Conservation (phyloP, 208 protist genomes). For the Wallacemonas sp. region DNA sequence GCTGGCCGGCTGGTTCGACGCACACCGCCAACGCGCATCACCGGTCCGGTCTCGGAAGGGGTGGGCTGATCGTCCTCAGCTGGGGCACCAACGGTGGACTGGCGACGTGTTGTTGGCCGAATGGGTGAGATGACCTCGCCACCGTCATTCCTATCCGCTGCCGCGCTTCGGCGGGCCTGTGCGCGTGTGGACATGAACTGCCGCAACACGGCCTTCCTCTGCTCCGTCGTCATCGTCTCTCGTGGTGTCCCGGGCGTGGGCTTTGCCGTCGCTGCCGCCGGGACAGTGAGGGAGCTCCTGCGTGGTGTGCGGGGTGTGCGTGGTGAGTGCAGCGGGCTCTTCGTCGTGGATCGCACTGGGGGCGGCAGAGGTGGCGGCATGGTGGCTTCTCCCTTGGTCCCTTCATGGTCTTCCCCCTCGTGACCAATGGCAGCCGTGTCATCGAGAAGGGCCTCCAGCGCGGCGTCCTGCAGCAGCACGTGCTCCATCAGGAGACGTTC, state of each 20-base stretch:
- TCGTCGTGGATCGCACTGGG: not conserved
- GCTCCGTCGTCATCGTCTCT: not conserved
- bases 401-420: not conserved
- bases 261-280: not conserved
- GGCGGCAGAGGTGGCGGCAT: not conserved
- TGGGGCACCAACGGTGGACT: no score
- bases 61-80: not conserved
- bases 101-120: not conserved
- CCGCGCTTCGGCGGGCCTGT: not conserved
- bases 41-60: not conserved
- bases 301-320: not conserved
- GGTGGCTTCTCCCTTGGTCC: not conserved
- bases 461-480: slow-evolving; percentile 56
- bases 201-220: not conserved
- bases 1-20: slow-evolving; percentile 5
- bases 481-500: slow-evolving; percentile 71
- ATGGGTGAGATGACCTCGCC: not conserved
- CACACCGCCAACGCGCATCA: not conserved
- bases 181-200: not conserved
- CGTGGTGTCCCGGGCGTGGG: no score
- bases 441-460: slow-evolving; percentile 38
- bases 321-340: not conserved
- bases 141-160: not conserved
- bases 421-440: not conserved
- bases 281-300: not conserved